These are phyloP conservation scores for Mucor ambiguus DNA, from an alignment of 371 early-diverging fungal genomes.

Conservation along the genomic window DNA sequence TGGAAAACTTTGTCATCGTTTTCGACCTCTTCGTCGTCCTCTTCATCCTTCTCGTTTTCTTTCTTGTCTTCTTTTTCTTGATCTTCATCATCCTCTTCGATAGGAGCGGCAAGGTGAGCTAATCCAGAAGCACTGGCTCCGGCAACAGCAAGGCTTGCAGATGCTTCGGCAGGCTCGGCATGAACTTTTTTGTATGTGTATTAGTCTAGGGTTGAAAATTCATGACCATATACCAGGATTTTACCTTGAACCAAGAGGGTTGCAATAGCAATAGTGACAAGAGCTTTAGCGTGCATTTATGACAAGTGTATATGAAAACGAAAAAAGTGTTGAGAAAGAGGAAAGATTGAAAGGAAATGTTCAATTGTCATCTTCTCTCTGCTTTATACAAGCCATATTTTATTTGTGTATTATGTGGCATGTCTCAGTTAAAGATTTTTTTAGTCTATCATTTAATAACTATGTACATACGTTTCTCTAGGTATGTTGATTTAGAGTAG, in stretches of 20 bases:
- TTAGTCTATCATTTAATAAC: background rate
- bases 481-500: conserved; percentile 5
- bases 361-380: background rate
- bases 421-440: background rate
- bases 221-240: background rate
- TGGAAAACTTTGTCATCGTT: background rate
- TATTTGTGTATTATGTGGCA: conserved; percentile 1
- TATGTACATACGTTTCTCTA: background rate
- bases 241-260: conserved; percentile 20
- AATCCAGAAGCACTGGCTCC: background rate
- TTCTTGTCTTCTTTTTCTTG: background rate
- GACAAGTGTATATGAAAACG: background rate
- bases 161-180: conserved; percentile 1
- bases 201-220: background rate
- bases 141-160: background rate
- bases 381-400: background rate
- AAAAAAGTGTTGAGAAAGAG: background rate
- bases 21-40: background rate
- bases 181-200: background rate
- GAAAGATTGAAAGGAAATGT: background rate
- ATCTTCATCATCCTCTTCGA: background rate
- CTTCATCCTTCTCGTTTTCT: background rate
- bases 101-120: background rate
- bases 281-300: conserved; percentile 23
- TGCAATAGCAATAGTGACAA: conserved; percentile 21